Base-by-base conservation (phyloP, 495 filamentous ascomycete genomes). In the Aeminium ludgeri region DNA sequence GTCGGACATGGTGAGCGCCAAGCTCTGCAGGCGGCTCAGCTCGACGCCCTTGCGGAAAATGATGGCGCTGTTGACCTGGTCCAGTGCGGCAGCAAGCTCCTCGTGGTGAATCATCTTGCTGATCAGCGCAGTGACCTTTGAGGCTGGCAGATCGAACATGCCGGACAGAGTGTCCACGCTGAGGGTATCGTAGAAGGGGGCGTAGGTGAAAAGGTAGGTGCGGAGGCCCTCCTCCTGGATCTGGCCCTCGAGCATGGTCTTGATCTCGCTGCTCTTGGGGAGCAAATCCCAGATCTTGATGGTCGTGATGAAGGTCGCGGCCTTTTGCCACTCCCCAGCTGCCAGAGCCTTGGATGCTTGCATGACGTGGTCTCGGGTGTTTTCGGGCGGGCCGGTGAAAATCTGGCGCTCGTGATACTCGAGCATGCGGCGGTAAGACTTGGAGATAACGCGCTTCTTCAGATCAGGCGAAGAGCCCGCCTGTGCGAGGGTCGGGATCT, bases 271-370 rank as follows among this genome's bases (percentile, higher is more conserved):
- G 23, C 84, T 76, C 51, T 81, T 69, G 43, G 86, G 74, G 74
- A 99, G 89, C 46, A 99, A 68, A 23, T 97, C 89, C 89, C 89
- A 97, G 59, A 96, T 96, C 74, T 96, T 96, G 68, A 97, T 97
- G 40, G 76, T 78, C 64, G 86, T 82, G 55, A 96, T 80, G 64
- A 93, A 86, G 38, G 80, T 70, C 12, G 78, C 84, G 17, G 85
- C 77, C 66, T 87, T 91, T 73, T 95, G 92, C 91, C 91, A 97
- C 57, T 97, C 89, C 28, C 89, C 89, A 10, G 84, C 85, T 34
- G 89, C 86, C 27, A 97, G 73, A 33, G 87, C 87, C 66, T 93
- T 92, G 43, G 89, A 92, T 28, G 84, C 85, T 65, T 95, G 89
- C 82, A 97, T 96, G 51, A 97, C 86, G 55, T 94, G 89, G 60